These are phyloP conservation scores for Kokia cookei DNA, from an alignment of 441 rosid genomes.

Conservation along the genomic window DNA sequence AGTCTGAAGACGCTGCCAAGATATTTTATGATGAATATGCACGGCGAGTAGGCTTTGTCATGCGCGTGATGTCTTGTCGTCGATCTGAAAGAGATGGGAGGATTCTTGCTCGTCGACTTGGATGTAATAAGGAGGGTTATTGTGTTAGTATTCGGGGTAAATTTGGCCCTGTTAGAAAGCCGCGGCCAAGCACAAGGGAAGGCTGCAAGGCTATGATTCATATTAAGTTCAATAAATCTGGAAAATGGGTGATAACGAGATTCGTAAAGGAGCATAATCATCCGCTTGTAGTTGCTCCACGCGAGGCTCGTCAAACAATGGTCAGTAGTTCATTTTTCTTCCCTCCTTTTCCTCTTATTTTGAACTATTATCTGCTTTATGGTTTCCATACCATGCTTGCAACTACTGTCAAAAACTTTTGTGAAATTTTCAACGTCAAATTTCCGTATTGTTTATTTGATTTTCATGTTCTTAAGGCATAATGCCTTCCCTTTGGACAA, in stretches of 20 bases:
- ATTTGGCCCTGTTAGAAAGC: slow-evolving; percentile 50
- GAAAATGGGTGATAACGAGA: slow-evolving; percentile 60
- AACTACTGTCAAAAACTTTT: not conserved
- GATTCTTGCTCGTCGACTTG: slow-evolving; percentile 61
- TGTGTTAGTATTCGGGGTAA: slow-evolving; percentile 66
- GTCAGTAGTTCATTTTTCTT: slow-evolving; percentile 25
- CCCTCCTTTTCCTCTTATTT: not conserved
- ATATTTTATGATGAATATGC: slow-evolving; percentile 60
- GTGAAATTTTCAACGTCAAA: not conserved
- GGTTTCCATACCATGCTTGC: not conserved
- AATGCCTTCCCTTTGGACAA: not conserved
- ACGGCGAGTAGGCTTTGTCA: slow-evolving; percentile 51
- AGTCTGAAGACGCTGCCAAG: slow-evolving; percentile 64
- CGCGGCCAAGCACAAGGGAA: slow-evolving; percentile 54
- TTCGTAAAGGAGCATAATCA: slow-evolving; percentile 63
- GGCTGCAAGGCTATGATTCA: slow-evolving; percentile 71
- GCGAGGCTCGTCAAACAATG: slow-evolving; percentile 73
- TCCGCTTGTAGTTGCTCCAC: slow-evolving; percentile 60
- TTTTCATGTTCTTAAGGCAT: not conserved
- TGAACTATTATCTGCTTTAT: not conserved
- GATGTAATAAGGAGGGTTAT: slow-evolving; percentile 68
- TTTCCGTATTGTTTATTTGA: not conserved
- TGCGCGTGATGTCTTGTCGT: slow-evolving; percentile 71
- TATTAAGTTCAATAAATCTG: slow-evolving; percentile 45
- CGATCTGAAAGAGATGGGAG: slow-evolving; percentile 65